A percentile compares a stretch with the other conserved stretches of the same genome.
These are phyloP conservation scores for Ballota nigra DNA, from an alignment of 257 asterid genomes.

Conservation along the genomic window DNA sequence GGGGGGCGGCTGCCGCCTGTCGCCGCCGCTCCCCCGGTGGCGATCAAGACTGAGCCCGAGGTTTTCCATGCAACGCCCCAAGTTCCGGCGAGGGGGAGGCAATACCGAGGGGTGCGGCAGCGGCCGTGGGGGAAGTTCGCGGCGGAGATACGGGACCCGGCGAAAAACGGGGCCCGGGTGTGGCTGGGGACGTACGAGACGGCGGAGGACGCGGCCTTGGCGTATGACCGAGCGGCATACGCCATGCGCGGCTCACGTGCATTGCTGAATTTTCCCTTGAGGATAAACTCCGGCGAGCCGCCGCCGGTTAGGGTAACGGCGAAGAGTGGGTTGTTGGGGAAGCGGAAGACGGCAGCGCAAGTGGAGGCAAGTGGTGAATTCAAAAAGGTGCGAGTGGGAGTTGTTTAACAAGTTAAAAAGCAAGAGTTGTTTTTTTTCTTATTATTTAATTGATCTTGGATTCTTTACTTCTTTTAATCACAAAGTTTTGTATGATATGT, in stretches of 20 bases:
- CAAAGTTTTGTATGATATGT: too few relatives aligned
- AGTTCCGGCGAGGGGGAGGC: constrained; percentile 21
- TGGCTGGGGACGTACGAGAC: constrained; percentile 47
- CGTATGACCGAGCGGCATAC: constrained; percentile 39
- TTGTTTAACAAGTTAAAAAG: neutral
- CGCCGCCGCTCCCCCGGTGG: neutral
- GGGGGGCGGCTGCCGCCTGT: constrained; percentile 1
- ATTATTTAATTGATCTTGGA: too few relatives aligned
- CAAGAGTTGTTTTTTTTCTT: neutral
- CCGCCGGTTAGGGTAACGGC: constrained; percentile 32
- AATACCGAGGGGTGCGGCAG: constrained; percentile 36
- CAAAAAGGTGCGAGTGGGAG: neutral
- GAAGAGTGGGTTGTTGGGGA: constrained; percentile 21
- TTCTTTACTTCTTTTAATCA: too few relatives aligned
- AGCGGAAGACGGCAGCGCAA: constrained; percentile 18
- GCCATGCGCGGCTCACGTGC: constrained; percentile 42
- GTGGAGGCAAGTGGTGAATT: constrained; percentile 6
- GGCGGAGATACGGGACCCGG: constrained; percentile 39
- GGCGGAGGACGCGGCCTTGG: constrained; percentile 43
- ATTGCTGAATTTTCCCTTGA: constrained; percentile 37
- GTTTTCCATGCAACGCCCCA: neutral
- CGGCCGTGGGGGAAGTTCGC: constrained; percentile 50
- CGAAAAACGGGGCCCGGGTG: constrained; percentile 35
- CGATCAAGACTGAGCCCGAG: constrained; percentile 20
- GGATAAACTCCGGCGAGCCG: constrained; percentile 44